phyloP scores from a whole-genome alignment of 129 eudicot species.

The Calendula officinalis region DNA sequence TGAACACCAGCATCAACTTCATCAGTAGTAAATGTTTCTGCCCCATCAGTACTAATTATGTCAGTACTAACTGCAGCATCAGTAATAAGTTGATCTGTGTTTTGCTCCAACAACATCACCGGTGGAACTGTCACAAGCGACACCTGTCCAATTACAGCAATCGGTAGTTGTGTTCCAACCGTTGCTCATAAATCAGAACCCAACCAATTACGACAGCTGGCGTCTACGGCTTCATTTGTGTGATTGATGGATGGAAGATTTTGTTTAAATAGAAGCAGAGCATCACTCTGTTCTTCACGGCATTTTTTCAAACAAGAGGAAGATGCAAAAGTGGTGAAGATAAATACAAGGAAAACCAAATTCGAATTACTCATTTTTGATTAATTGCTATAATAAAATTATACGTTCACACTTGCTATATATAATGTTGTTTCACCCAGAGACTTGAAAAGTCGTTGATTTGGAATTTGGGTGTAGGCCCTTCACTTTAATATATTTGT shows the following conservation, averaged over 20 bases:
- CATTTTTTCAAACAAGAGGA: constrained; percentile 14
- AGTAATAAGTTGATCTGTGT: too few species aligned
- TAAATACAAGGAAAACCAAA: neutral
- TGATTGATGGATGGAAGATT: neutral
- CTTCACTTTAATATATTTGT: too few species aligned
- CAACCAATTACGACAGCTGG: neutral
- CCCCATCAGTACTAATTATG: too few species aligned
- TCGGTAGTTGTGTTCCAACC: constrained; percentile 26
- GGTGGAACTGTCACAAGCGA: constrained; percentile 19
- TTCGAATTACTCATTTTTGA: neutral
- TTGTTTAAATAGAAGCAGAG: constrained; percentile 23
- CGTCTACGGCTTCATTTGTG: neutral
- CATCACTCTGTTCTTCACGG: neutral
- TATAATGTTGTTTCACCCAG: too few species aligned
- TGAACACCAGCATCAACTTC: too few species aligned
- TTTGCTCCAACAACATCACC: too few species aligned
- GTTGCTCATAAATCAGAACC: neutral
- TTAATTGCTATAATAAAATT: neutral
- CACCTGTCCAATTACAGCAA: constrained; percentile 42
- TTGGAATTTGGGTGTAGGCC: too few species aligned
- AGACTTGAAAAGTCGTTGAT: too few species aligned
- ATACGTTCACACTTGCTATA: neutral
- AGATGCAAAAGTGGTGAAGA: neutral
- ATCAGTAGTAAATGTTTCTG: too few species aligned
- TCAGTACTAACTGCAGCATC: too few species aligned